A percentile compares a stretch with the other conserved stretches of the same genome.
phyloP scores from a whole-genome alignment of 805 yeast species.

The Metschnikowia santaceciliae region DNA sequence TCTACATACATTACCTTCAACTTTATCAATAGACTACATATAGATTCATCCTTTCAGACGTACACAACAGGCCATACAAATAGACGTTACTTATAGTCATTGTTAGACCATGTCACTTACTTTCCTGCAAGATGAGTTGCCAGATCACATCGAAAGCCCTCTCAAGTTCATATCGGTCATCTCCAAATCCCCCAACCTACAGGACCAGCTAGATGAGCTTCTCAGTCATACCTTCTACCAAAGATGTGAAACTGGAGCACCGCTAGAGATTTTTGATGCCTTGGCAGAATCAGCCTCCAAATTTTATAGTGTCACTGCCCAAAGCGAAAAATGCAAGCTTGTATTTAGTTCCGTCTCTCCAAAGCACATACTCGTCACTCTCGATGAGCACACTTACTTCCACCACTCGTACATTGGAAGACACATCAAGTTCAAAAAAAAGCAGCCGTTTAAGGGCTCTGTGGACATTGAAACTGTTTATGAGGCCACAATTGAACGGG shows the following conservation, averaged over 20 bases:
- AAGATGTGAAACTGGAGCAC: slow-evolving; percentile 1
- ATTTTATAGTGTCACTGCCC: slow-evolving; percentile 3
- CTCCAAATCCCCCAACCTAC: background rate
- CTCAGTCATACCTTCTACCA: slow-evolving; percentile 1
- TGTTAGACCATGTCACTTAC: background rate
- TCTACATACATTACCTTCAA: background rate
- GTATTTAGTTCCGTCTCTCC: slow-evolving; percentile 4
- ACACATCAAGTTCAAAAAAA: slow-evolving; percentile 10
- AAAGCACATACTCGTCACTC: background rate
- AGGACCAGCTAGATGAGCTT: background rate
- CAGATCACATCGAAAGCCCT: slow-evolving; percentile 9
- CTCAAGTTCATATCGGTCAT: slow-evolving; percentile 9
- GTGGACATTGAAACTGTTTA: slow-evolving; percentile 2
- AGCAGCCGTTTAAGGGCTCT: slow-evolving; percentile 13
- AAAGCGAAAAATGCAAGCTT: slow-evolving; percentile 4
- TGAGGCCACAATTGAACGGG: background rate
- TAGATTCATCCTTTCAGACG: no score
- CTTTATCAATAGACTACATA: no score
- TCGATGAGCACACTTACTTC: slow-evolving; percentile 11
- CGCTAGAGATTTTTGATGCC: slow-evolving; percentile 1
- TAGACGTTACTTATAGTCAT: no score
- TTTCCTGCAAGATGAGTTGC: slow-evolving; percentile 4
- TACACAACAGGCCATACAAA: no score
- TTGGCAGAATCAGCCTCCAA: background rate
- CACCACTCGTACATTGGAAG: slow-evolving; percentile 15